Evolutionary conservation across 371 early-diverging fungal genomes (phyloP), one percentile per base, ranked within the genome.

Genomic region (Mucor irregularis): DNA sequence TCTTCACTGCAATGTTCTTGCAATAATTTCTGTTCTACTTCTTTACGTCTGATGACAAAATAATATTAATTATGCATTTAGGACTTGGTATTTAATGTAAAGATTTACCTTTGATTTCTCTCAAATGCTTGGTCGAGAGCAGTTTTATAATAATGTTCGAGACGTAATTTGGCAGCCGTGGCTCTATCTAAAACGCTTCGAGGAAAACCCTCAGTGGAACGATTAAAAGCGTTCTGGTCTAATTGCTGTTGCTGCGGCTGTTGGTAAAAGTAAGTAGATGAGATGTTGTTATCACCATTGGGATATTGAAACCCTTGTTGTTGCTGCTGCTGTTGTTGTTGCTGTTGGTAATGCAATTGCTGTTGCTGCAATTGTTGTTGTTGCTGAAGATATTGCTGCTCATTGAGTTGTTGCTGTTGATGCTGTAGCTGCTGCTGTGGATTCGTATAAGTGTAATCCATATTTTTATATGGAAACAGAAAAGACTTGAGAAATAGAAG

Each of bases 61-160:
- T 10, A 21, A 37, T 4, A 34, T 3, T 2, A 1, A 16, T 38
- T 51, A 17, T 22, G 31, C 6, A 3, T 21, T 21, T 0, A 19
- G 28, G 13, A 10, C n/a, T 29, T 2, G 14, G 30, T 1, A 2
- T 16, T n/a, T n/a, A 10, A 25, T 17, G 3, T 31, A 31, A 22
- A 31, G 6, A 13, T 5, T 46, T 78, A 87, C 87, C 95, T 81
- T 58, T 87, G 83, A 57, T 91, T 91, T 50, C 96, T 72, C 55
- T 97, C 98, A 66, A 88, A 88, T 56, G 92, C 92, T 63, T 95
- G 95, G 21, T 88, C 84, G 53, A 96, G 80, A 19, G 89, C 78
- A 17, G 83, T 79, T 64, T 91, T 92, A 74, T 98, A 98, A 61
- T 90, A 93, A 64, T 89, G 79, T 62, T 96, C 93, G 22, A 97